Base-by-base conservation (phyloP, 2,329 filamentous ascomycete genomes). In the Pyrenochaeta sp. region DNA sequence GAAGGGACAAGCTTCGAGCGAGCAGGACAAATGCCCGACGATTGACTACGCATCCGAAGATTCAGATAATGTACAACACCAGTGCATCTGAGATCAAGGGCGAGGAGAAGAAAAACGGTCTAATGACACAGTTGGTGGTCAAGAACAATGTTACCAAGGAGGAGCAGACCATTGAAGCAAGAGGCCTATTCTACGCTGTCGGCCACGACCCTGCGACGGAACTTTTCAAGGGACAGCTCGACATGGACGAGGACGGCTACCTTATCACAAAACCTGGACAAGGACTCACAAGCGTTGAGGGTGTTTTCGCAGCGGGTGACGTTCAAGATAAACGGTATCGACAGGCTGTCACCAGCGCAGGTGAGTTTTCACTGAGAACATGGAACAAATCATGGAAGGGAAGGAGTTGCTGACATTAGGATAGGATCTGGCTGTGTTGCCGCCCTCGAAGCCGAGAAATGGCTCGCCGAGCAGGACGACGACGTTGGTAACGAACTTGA, bases 291-390 rank as follows among this genome's bases (percentile, higher is more conserved):
- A 97, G 88, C 79, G 80, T 97, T 5, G 88, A 92, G 75, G 95
- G 95, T 77, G 92, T 99, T 22, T 99, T 97, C 76, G 95, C 95
- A 37, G 95, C 94, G 9, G 95, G 95, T 64, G 95, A 99, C 77
- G 96, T 99, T 9, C 95, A 99, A 83, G 96, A 99, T 78, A 99
- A 98, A 89, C 88, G 90, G 76, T 99, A 99, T 80, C 88, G 95
- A 77, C 95, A 99, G 83, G 95, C 95, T 46, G 96, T 99, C 67
- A 99, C 95, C 65, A 97, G 93, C 81, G 95, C 95, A 70, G 94
- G 92, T 93, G 83, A 76, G 89, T 86, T 5, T 19, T 19, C 13
- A 5, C 15, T 13, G 5, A 6, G 36, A 13, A 19, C 5, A 39
- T n/a, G 4, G 9, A 13, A 39, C 36, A n/a, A 15, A 19, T 5